Evolutionary conservation across 768 basidiomycete genomes (phyloP), one percentile per base, ranked within the genome.

Genomic region (Xanthoconium purpureum): DNA sequence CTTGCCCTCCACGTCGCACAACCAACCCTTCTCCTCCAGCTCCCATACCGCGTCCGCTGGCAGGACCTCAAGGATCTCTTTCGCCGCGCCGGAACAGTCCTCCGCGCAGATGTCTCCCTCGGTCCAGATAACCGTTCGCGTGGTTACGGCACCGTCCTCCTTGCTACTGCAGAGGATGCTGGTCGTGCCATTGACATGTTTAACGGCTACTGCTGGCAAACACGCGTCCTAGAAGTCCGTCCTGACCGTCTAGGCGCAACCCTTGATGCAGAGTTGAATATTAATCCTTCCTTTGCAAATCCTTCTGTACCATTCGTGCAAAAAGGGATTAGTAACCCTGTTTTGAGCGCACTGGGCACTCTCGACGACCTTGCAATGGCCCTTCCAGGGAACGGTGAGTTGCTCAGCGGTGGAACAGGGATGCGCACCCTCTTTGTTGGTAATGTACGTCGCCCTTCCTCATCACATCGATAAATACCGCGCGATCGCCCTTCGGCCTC

Each of bases 1-100:
- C 57, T 38, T 24, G 11, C 39, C 15, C 44, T 39, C 45, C 53
- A n/a, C 54, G 24, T 47, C 40, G 49, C 55, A 1, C 37, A 15
- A 29, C 46, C 32, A 29, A 52, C 42, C 18, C 45, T n/a, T 40
- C 29, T 13, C 12, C n/a, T 52, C 35, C 63, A 95, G 94, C 83
- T 99, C 28, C 97, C 97, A 0, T 98, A 96, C 73, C 81, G 96
- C 58, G 95, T 98, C 38, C 85, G 97, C 53, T 99, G 97, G 97
- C 97, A 99, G 76, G 97, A 99, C 76, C 83, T 99, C 59, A 98
- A 99, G 65, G 96, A 99, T 71, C 84, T 99, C 50, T 98, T 99
- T 73, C 85, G 96, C 37, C 89, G 91, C 61, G 91, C 96, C 7
- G 97, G 97, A 40, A 97, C 91, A 30, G 86, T 95, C 60, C 75